Conservation (phyloP, 495 filamentous ascomycete species). For the Podospora fimiseda region DNA sequence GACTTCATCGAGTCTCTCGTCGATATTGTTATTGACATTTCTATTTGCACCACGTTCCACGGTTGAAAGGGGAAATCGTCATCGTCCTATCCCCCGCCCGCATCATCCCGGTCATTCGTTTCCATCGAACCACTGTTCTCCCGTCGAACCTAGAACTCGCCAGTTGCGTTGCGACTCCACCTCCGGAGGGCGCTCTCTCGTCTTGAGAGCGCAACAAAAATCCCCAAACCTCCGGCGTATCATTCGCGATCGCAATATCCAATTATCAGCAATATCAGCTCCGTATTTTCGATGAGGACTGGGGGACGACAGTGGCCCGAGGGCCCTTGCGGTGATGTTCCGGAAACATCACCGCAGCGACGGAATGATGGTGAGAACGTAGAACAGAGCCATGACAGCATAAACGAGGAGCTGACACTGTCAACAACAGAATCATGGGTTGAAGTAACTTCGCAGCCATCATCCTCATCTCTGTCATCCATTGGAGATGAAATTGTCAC, state of each 20-base stretch:
- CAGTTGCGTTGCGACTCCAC: conserved; percentile 14
- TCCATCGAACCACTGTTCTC: neutral
- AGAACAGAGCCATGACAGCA: neutral
- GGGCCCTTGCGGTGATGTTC: conserved; percentile 1
- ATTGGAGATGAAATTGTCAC: conserved; percentile 83
- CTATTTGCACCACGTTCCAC: neutral
- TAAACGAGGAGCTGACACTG: conserved; percentile 13
- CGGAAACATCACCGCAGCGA: conserved; percentile 18
- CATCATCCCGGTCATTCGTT: neutral
- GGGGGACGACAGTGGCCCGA: conserved; percentile 11
- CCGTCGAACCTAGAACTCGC: too few species aligned
- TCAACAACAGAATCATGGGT: conserved; percentile 86
- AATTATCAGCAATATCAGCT: neutral
- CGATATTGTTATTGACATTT: neutral
- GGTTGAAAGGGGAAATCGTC: too few species aligned
- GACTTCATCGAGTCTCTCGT: neutral
- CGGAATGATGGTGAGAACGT: conserved; percentile 32
- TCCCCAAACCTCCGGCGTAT: neutral
- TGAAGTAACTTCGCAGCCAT: conserved; percentile 88
- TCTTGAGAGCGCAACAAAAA: too few species aligned
- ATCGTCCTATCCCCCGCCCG: too few species aligned
- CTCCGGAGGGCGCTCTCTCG: conserved; percentile 8
- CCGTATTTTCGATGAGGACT: conserved; percentile 14
- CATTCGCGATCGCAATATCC: neutral
- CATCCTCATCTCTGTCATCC: conserved; percentile 83